Conservation (phyloP, 179 eudicot genomes). For the Beta corolliflora region DNA sequence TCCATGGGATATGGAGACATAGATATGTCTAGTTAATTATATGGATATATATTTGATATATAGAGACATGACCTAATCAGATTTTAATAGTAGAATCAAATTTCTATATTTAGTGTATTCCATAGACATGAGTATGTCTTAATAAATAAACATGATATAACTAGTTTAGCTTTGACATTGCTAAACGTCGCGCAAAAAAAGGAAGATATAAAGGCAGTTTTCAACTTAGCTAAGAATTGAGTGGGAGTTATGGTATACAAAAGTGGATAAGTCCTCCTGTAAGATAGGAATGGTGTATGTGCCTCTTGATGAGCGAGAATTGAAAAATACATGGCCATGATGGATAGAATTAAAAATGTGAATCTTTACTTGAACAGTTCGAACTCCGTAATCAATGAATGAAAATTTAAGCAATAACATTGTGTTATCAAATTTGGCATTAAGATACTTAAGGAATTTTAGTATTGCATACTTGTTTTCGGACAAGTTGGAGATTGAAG, state of each 20-base stretch:
- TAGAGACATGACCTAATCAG: not conserved
- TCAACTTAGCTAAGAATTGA: not conserved
- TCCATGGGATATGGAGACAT: too few relatives aligned
- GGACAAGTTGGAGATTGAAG: too few relatives aligned
- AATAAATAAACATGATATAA: slow-evolving; percentile 2
- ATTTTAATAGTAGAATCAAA: not conserved
- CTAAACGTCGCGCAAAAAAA: not conserved
- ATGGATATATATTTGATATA: too few relatives aligned
- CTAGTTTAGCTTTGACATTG: not conserved
- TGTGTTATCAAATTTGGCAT: too few relatives aligned
- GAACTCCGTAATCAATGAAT: too few relatives aligned
- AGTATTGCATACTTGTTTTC: too few relatives aligned
- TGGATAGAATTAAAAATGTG: too few relatives aligned
- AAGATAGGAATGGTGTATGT: not conserved
- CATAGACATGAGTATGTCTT: slow-evolving; percentile 2
- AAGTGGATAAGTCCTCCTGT: not conserved
- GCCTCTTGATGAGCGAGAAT: not conserved
- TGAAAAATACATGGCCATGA: not conserved
- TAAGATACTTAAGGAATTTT: too few relatives aligned
- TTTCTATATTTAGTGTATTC: slow-evolving; percentile 7
- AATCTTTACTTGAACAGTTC: too few relatives aligned
- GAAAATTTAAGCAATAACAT: too few relatives aligned
- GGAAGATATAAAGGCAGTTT: not conserved
- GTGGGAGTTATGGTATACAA: not conserved
- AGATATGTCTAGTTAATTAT: too few relatives aligned